Evolutionary conservation across 176 grass and related monocot species (phyloP), one percentile per base, ranked within the genome.

Genomic region (Eragrostis curvula): DNA sequence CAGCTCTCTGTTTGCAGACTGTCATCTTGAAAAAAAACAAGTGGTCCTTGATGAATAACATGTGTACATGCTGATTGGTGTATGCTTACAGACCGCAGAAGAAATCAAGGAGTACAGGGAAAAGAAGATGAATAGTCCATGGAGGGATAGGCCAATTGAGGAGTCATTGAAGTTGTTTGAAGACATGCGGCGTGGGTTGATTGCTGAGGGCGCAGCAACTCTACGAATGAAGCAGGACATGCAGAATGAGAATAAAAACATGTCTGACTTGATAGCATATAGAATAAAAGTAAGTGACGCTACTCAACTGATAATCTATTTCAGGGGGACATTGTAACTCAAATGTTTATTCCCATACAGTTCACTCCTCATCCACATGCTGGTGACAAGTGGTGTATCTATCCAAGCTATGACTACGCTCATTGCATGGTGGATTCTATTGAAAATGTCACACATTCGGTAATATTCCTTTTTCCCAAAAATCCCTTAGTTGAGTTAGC

Each of bases 361-460:
- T 96, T 99, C 70, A 86, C 91, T 50, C 87, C 88, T 60, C 96
- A 99, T 94, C 96, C 96, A 71, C 96, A 90, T 92, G 91, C 96
- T 44, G 96, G 96, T 1, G 91, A 99, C 65, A 99, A 96, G 53
- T 99, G 96, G 96, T 96, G 96, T 74, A 96, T 99, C 85, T 99
- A 99, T 90, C 96, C 96, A 20, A 99, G 93, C 85, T 96, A 99
- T 20, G 96, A 99, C 63, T 99, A 92, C 17, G 87, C 96, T 87
- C 96, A 99, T 86, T 99, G 93, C 77, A 94, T 99, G 81, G 93
- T 99, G 78, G 96, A 99, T 91, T 99, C 96, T 82, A 68, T 99
- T 65, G 96, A 99, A 80, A 96, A 99, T 59, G 91, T 99, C 47
- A 99, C 93, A 52, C 96, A 99, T 85, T 99, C 96, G 77, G 96